Base-by-base conservation (phyloP, 2,329 filamentous ascomycete genomes). In the Beauveria sp. region DNA sequence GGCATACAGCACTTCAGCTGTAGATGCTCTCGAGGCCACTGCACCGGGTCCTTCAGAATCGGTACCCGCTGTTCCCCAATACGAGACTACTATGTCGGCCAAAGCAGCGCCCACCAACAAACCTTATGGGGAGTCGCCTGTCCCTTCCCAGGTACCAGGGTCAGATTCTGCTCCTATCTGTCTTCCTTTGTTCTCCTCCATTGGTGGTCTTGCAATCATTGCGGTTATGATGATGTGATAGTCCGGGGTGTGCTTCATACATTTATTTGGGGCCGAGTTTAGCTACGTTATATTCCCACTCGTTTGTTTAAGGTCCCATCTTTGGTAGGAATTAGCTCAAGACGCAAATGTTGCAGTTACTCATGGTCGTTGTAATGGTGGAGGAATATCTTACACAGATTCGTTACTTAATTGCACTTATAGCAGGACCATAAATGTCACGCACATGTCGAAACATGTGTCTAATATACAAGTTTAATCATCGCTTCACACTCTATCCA, bases 201-300 rank as follows among this genome's bases (percentile, higher is more conserved):
- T 73, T 44, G 63, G 64, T 9, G 65, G 65, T n/a, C 53, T 74
- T 1, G 61, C 70, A 18, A 28, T 73, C 6, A 59, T 71, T 61
- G 69, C 65, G 37, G 66, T 63, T 26, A 64, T 70, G 54, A 66
- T 70, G 16, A 65, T 69, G 56, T 70, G 63, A 60, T 28, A 34
- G 56, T 40, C 37, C 16, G 43, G 52, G 7, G 20, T 24, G 34
- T 55, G 30, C 20, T 51, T 63, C 37, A 55, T 56, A 44, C 55
- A 59, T 43, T 44, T 59, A 37, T 60, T 37, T 54, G 61, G 57
- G 61, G 57, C 61, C 57, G 55, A 60, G 56, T 63, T 59, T 63
- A 59, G 59, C 52, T 63, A 63, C 6, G 56, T 55, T 57, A 57
- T 59, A 63, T 63, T 59, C 57, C 57, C 50, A 50, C 57, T 60